Percentiles rank a stretch among this genome's conserved stretches.
phyloP scores from a whole-genome alignment of 768 basidiomycete species.

The Wakefieldia striispora region DNA sequence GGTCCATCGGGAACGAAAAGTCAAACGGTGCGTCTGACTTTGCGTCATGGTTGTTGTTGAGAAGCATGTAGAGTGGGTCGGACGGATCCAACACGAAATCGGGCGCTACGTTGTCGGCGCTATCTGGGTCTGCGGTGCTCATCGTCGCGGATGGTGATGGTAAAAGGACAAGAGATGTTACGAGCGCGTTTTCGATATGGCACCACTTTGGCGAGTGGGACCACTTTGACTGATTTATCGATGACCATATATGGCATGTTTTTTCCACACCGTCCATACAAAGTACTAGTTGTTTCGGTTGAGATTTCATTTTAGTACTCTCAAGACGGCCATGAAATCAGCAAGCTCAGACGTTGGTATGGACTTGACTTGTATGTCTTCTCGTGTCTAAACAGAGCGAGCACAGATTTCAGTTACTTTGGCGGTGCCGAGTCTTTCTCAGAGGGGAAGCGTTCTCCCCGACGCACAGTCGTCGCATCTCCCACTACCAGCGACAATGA shows the following conservation, averaged over 20 bases:
- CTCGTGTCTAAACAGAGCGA: background rate
- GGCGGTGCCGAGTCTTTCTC: slow-evolving; percentile 80
- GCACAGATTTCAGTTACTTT: slow-evolving; percentile 70
- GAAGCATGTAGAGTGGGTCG: slow-evolving; percentile 58
- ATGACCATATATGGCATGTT: slow-evolving; percentile 14
- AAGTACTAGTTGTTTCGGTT: background rate
- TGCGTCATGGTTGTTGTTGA: slow-evolving; percentile 41
- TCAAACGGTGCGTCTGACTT: slow-evolving; percentile 38
- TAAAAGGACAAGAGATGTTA: background rate
- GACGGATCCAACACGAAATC: slow-evolving; percentile 52
- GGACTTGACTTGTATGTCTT: background rate
- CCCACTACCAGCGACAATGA: slow-evolving; percentile 41
- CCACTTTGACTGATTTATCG: slow-evolving; percentile 21
- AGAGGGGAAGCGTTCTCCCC: slow-evolving; percentile 51
- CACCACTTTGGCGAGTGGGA: slow-evolving; percentile 24
- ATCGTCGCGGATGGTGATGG: slow-evolving; percentile 12
- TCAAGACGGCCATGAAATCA: slow-evolving; percentile 12
- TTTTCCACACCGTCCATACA: slow-evolving; percentile 22
- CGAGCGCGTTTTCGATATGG: slow-evolving; percentile 8
- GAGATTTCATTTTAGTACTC: background rate
- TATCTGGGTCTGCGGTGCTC: slow-evolving; percentile 15
- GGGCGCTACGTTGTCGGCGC: slow-evolving; percentile 7
- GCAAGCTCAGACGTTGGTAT: slow-evolving; percentile 19
- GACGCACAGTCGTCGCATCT: slow-evolving; percentile 48
- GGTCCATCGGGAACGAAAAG: slow-evolving; percentile 49